A percentile compares a stretch with the other conserved stretches of the same genome.
phyloP scores from a whole-genome alignment of 805 yeast species.

The Starmerella geochares region DNA sequence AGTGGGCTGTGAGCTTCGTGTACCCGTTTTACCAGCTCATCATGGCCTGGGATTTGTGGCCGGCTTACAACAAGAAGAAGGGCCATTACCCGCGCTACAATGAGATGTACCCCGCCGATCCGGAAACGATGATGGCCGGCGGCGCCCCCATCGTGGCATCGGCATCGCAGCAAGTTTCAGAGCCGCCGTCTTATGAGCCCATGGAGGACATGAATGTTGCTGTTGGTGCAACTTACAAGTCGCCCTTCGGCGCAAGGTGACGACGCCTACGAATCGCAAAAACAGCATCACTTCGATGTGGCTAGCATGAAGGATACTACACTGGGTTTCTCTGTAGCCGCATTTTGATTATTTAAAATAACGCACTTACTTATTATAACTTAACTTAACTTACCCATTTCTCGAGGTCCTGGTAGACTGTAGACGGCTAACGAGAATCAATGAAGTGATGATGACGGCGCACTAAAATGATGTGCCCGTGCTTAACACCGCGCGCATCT shows the following conservation, averaged over 20 bases:
- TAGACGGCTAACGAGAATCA: too few relatives aligned
- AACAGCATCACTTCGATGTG: not conserved
- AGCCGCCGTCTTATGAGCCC: conserved; percentile 7
- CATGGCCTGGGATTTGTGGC: conserved; percentile 59
- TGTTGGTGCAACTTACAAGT: conserved; percentile 5
- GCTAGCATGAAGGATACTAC: not conserved
- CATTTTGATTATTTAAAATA: not conserved
- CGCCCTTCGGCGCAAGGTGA: conserved; percentile 7
- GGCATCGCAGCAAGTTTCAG: not conserved
- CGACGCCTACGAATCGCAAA: not conserved
- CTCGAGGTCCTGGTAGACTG: not conserved
- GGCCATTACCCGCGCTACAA: conserved; percentile 25
- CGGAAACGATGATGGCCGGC: conserved; percentile 10
- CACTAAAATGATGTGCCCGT: too few relatives aligned
- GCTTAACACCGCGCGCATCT: too few relatives aligned
- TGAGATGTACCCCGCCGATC: conserved; percentile 15
- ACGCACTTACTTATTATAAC: not conserved
- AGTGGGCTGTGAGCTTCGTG: conserved; percentile 82
- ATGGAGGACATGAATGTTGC: conserved; percentile 5
- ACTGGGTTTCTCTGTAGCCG: not conserved
- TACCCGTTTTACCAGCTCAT: conserved; percentile 60
- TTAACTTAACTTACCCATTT: not conserved
- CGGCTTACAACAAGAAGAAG: conserved; percentile 40
- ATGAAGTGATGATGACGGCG: too few relatives aligned
- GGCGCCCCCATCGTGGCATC: conserved; percentile 1